Percentiles rank a stretch among this genome's conserved stretches.
These are phyloP conservation scores for Solanum boliviense DNA, from an alignment of 257 asterid species.

Conservation along the genomic window DNA sequence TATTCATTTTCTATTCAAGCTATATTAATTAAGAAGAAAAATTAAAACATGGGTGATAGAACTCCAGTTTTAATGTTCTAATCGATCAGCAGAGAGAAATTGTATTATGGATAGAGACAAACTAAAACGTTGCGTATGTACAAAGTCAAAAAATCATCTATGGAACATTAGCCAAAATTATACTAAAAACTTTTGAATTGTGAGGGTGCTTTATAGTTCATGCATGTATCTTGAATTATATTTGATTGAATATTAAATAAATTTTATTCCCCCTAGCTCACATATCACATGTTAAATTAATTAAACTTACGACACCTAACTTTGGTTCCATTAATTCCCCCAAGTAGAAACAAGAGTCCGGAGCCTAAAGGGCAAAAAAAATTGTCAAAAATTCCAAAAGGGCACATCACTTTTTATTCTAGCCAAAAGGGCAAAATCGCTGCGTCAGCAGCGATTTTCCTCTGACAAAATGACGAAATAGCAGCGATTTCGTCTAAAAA, in stretches of 20 bases:
- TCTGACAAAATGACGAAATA: too few species aligned
- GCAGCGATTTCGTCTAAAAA: too few species aligned
- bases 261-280: neutral
- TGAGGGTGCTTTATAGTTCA: neutral
- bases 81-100: neutral
- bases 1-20: neutral
- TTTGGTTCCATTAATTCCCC: neutral
- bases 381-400: too few species aligned
- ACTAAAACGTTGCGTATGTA: neutral
- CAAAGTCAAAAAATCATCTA: neutral
- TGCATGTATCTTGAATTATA: neutral
- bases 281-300: neutral
- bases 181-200: neutral
- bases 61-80: neutral
- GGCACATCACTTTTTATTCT: too few species aligned
- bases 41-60: neutral
- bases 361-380: too few species aligned
- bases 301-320: neutral
- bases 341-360: too few species aligned
- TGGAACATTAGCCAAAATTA: neutral
- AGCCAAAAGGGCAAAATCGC: too few species aligned
- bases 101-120: neutral
- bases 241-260: neutral
- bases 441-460: too few species aligned
- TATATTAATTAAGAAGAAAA: neutral